phyloP scores from a whole-genome alignment of 2,329 filamentous ascomycete genomes.

The Apiospora pterosperma region DNA sequence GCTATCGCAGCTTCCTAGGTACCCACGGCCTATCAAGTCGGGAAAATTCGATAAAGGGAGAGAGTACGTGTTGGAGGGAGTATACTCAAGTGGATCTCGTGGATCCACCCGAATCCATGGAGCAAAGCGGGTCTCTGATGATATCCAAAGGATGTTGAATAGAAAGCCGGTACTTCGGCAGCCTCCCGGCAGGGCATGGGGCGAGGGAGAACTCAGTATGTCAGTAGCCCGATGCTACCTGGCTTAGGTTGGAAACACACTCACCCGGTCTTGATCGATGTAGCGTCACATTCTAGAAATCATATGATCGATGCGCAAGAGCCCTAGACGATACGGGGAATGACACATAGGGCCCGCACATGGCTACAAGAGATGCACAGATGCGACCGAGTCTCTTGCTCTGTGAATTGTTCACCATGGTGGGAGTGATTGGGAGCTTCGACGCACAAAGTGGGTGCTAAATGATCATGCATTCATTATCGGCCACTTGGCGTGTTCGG shows the following conservation, averaged over 20 bases:
- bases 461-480: conserved; percentile 1
- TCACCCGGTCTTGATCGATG: background rate
- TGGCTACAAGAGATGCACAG: background rate
- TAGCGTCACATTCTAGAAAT: background rate
- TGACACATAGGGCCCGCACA: background rate
- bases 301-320: background rate
- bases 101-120: background rate
- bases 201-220: background rate
- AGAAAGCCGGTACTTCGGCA: background rate
- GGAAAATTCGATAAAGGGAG: background rate
- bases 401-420: background rate
- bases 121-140: background rate
- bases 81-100: conserved; percentile 4
- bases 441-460: background rate
- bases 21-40: background rate
- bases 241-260: background rate
- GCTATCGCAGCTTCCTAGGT: background rate
- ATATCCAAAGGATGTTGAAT: background rate
- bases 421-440: background rate
- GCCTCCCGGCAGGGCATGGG: background rate
- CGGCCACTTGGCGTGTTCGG: background rate
- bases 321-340: background rate
- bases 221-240: background rate
- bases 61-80: background rate
- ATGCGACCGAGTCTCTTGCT: background rate